phyloP scores from a whole-genome alignment of 129 eudicot genomes.

The Pittosporum tobira region DNA sequence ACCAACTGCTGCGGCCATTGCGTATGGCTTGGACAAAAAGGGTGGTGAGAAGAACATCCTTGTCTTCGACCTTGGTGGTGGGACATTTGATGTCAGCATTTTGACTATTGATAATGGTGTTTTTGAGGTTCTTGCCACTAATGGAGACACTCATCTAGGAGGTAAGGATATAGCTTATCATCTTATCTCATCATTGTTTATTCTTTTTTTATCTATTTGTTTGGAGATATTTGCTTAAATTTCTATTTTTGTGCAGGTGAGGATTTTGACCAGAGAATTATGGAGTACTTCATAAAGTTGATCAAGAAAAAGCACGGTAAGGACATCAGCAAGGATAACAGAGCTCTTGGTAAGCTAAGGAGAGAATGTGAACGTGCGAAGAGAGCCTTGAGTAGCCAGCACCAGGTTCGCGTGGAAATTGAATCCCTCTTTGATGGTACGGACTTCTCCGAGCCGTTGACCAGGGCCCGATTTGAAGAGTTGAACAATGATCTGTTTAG shows the following conservation, averaged over 20 bases:
- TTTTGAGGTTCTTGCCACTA: constrained; percentile 56
- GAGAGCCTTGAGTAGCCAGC: constrained; percentile 73
- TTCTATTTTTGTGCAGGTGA: constrained; percentile 35
- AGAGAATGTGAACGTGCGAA: constrained; percentile 73
- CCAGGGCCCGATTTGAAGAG: constrained; percentile 68
- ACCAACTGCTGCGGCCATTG: constrained; percentile 62
- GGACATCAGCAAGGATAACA: constrained; percentile 82
- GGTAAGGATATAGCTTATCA: constrained; percentile 17
- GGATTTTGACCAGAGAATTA: constrained; percentile 72
- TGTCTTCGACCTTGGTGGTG: constrained; percentile 63
- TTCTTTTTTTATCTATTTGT: no score
- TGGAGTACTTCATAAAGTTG: constrained; percentile 69
- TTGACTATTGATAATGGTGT: constrained; percentile 52
- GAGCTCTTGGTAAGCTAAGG: constrained; percentile 72
- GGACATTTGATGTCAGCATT: constrained; percentile 62
- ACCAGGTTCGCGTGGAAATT: constrained; percentile 68
- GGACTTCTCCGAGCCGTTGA: constrained; percentile 73
- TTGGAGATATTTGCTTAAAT: constrained; percentile 1
- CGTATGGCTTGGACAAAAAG: constrained; percentile 50
- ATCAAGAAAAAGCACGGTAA: constrained; percentile 76
- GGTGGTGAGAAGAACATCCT: constrained; percentile 55
- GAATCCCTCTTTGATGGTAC: constrained; percentile 65
- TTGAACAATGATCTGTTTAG: constrained; percentile 64
- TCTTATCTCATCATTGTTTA: neutral
- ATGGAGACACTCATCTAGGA: constrained; percentile 69